Evolutionary conservation across 2,329 filamentous ascomycete species (phyloP).

Genomic region (Cephalotrichum gorgonifer): DNA sequence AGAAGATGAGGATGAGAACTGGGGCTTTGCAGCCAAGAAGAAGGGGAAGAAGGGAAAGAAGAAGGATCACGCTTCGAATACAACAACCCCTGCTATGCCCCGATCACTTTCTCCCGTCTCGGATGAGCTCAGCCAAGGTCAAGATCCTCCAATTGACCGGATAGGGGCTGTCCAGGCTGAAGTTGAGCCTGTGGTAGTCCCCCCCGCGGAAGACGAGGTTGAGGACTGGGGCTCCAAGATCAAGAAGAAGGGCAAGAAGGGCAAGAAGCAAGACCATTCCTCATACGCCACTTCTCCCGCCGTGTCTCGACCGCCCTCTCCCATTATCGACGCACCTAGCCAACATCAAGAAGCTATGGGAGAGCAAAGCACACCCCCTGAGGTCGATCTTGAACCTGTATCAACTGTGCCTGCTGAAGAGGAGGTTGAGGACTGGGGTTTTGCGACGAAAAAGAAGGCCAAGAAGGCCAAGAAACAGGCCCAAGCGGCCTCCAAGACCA

Average conservation of each 20-base stretch:
- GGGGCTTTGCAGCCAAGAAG: conserved; percentile 10
- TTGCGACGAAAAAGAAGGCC: conserved; percentile 11
- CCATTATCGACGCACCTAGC: neutral
- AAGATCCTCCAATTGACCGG: neutral
- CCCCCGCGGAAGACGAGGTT: no score
- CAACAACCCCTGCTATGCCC: neutral
- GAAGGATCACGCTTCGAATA: neutral
- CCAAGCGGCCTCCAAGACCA: conserved; percentile 3
- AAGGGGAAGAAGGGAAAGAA: conserved; percentile 17
- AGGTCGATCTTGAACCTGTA: neutral
- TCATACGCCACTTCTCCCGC: neutral
- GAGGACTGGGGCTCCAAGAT: neutral
- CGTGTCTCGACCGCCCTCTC: neutral
- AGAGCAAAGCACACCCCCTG: neutral
- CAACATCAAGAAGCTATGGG: neutral
- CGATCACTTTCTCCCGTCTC: neutral
- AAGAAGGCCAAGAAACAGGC: conserved; percentile 18
- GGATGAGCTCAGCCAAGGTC: neutral
- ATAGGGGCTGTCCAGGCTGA: neutral
- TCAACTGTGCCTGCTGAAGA: neutral
- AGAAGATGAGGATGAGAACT: conserved; percentile 10
- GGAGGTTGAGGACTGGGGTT: conserved; percentile 1
- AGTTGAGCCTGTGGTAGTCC: neutral
- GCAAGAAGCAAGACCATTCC: conserved; percentile 19
- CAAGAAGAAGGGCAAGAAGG: conserved; percentile 21